Percentiles rank a stretch among this genome's conserved stretches.
These are phyloP conservation scores for Eurotiales sp. DNA, from an alignment of 2,329 filamentous ascomycete species.

Conservation along the genomic window DNA sequence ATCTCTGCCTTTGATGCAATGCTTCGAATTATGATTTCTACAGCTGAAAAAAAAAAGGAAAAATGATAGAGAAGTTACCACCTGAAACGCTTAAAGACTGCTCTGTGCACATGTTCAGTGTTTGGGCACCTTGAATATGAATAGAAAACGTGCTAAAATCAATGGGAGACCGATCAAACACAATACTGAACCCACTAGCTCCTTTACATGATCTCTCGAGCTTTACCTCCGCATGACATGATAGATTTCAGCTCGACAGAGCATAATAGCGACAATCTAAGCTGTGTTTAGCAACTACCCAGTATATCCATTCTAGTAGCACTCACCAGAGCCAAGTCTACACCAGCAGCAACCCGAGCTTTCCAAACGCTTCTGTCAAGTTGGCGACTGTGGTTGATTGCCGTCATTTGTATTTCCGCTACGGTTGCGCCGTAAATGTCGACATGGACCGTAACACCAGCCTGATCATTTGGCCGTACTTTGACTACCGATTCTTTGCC, in stretches of 20 bases:
- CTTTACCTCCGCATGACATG: background rate
- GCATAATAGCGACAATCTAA: slow-evolving; percentile 8
- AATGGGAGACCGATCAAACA: too few species aligned
- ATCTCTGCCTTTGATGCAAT: too few species aligned
- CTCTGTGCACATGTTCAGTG: too few species aligned
- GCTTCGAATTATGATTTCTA: too few species aligned
- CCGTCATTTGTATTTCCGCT: slow-evolving; percentile 5
- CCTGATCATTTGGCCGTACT: slow-evolving; percentile 1
- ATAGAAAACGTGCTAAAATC: too few species aligned
- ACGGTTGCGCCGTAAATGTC: background rate
- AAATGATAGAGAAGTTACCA: too few species aligned
- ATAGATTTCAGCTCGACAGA: slow-evolving; percentile 9
- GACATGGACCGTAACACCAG: slow-evolving; percentile 1
- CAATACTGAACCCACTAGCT: too few species aligned
- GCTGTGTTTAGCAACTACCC: background rate
- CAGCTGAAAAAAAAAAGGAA: too few species aligned
- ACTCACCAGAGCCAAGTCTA: slow-evolving; percentile 8
- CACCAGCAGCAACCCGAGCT: slow-evolving; percentile 1
- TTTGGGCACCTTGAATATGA: too few species aligned
- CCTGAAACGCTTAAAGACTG: too few species aligned
- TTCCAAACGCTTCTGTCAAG: slow-evolving; percentile 10
- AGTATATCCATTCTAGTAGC: background rate
- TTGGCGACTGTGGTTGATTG: background rate
- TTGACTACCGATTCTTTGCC: background rate
- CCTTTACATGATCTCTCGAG: too few species aligned